A percentile compares a stretch with the other conserved stretches of the same genome.
These are phyloP conservation scores for Ramichloridium luteum DNA, from an alignment of 2,329 filamentous ascomycete species.

Conservation along the genomic window DNA sequence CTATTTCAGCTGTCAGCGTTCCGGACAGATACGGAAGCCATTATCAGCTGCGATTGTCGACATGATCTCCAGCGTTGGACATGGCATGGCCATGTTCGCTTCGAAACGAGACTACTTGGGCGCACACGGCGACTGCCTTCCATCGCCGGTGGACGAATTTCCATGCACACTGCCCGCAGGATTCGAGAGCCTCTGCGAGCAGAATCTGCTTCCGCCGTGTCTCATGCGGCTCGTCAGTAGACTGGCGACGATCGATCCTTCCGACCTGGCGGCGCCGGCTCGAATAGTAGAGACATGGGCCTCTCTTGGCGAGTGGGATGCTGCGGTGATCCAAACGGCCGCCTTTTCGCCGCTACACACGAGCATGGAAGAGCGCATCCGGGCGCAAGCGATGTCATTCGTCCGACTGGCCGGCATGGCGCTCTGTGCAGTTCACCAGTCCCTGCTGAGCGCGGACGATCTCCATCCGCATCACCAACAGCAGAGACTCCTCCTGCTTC, in stretches of 20 bases:
- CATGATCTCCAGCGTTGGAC: constrained; percentile 9
- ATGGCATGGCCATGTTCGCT: constrained; percentile 11
- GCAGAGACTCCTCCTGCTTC: constrained; percentile 8
- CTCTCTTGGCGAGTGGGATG: constrained; percentile 7
- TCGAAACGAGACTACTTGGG: constrained; percentile 9
- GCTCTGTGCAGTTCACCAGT: constrained; percentile 6
- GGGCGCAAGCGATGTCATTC: constrained; percentile 9
- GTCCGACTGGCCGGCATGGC: constrained; percentile 11
- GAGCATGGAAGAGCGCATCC: constrained; percentile 9
- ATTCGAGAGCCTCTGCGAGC: constrained; percentile 6
- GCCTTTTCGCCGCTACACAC: constrained; percentile 10
- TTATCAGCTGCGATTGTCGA: constrained; percentile 6
- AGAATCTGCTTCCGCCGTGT: constrained; percentile 9
- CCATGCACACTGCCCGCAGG: constrained; percentile 6
- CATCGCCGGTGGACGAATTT: constrained; percentile 1
- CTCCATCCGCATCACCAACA: no score
- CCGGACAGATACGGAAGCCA: no score
- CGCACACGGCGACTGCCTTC: neutral
- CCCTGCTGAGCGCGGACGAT: no score
- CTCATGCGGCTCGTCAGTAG: constrained; percentile 8
- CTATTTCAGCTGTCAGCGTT: constrained; percentile 4
- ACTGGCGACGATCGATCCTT: constrained; percentile 3
- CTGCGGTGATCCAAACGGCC: constrained; percentile 3
- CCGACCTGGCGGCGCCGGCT: constrained; percentile 4
- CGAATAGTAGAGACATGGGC: constrained; percentile 7